Evolutionary conservation across 1,284 basidiomycete genomes (phyloP), one percentile per base, ranked within the genome.

Genomic region (Ustilago curta): DNA sequence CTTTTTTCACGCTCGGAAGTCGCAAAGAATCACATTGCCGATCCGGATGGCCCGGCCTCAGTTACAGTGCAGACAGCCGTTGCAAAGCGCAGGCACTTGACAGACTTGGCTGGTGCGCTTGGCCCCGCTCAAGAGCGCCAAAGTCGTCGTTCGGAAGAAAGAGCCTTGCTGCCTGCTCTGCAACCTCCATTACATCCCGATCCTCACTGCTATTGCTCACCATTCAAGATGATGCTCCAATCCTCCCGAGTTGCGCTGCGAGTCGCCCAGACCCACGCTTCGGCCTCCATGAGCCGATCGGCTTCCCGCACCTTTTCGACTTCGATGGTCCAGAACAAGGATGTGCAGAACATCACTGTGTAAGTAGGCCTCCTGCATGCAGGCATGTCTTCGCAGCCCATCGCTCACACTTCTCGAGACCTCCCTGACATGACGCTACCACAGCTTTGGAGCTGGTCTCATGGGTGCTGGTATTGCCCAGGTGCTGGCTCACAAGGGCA

Each of bases 401-500:
- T 7, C 37, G 37, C 59, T 71, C 31, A 57, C 49, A 12, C 3
- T 8, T 6, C 8, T 31, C 11, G 6, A 19, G 18, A n/a, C n/a
- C n/a, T n/a, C 19, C 12, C 5, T 16, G 50, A 4, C 2, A 31
- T 21, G 25, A n/a, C 18, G 3, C 16, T 35, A 19, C 21, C 2
- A 16, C 59, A 82, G 81, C 50, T 84, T 83, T 56, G 83, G 83
- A 48, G 83, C 80, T 31, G 83, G 83, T 60, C 77, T 84, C 48
- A 84, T 84, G 83, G 83, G 83, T 23, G 82, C 82, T 19, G 83
- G 83, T 39, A 84, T 84, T 44, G 83, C 83, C 14, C 83, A 84
- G 65, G 82, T 84, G 14, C 70, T 84, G 16, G 81, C 82, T 23
- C 76, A 83, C 72, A 82, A 83, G 66, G 83, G 82, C 62, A 72